Percentiles rank a stretch among this genome's conserved stretches.
Conservation (phyloP, 306 rosid genomes). For the Lithocarpus polystachyus region DNA sequence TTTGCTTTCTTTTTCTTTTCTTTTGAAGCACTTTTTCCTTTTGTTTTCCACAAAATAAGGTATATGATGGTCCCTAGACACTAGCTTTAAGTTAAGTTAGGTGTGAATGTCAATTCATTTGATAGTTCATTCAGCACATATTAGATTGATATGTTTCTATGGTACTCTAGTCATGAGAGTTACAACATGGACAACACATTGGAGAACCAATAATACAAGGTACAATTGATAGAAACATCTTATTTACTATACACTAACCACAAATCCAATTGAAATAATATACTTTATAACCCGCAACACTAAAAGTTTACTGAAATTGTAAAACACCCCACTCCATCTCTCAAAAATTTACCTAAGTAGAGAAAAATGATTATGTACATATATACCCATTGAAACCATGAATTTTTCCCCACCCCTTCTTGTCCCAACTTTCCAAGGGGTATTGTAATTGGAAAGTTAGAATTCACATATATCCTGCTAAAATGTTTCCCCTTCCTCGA, state of each 20-base stretch:
- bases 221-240: slow-evolving; percentile 24
- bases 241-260: slow-evolving; percentile 4
- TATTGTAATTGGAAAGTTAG: too few relatives aligned
- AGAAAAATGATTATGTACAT: slow-evolving; percentile 32
- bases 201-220: background rate
- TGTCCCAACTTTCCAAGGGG: slow-evolving; percentile 7
- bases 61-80: slow-evolving; percentile 30
- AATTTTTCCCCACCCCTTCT: slow-evolving; percentile 19
- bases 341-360: slow-evolving; percentile 30
- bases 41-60: slow-evolving; percentile 23
- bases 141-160: background rate
- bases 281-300: slow-evolving; percentile 13
- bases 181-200: background rate
- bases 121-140: background rate
- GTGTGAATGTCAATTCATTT: background rate
- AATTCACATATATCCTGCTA: background rate
- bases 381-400: slow-evolving; percentile 24
- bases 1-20: slow-evolving; percentile 22
- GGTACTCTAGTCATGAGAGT: slow-evolving; percentile 5
- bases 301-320: background rate
- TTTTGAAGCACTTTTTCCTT: slow-evolving; percentile 27
- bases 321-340: slow-evolving; percentile 7
- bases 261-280: background rate
- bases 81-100: slow-evolving; percentile 9
- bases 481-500: background rate